Percentiles rank a stretch among this genome's conserved stretches.
These are phyloP conservation scores for Potentilla sterilis DNA, from an alignment of 306 rosid species.

Conservation along the genomic window DNA sequence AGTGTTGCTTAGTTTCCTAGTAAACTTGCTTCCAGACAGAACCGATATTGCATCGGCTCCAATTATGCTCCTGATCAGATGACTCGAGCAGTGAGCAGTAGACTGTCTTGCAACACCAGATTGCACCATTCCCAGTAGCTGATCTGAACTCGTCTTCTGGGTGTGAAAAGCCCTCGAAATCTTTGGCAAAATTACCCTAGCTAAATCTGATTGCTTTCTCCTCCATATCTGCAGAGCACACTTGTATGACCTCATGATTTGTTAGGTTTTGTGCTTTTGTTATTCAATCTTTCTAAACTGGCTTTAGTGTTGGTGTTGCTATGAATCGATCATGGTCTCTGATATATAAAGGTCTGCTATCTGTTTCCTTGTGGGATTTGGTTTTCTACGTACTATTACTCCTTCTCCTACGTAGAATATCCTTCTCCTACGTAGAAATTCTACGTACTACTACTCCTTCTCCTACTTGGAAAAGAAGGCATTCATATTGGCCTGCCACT, in stretches of 20 bases:
- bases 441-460: too few relatives aligned
- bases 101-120: conserved; percentile 21
- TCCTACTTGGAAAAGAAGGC: too few relatives aligned
- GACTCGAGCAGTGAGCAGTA: conserved; percentile 4
- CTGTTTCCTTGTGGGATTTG: too few relatives aligned
- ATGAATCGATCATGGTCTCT: too few relatives aligned
- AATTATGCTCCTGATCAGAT: conserved; percentile 34
- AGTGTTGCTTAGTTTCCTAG: conserved; percentile 13
- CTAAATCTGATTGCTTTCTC: conserved; percentile 23
- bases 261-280: too few relatives aligned
- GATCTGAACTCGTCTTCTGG: conserved; percentile 9
- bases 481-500: too few relatives aligned
- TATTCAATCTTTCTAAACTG: too few relatives aligned
- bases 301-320: too few relatives aligned
- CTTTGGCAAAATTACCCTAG: conserved; percentile 24
- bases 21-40: conserved; percentile 30
- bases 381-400: too few relatives aligned
- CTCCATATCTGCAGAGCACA: conserved; percentile 32
- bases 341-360: too few relatives aligned
- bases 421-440: too few relatives aligned
- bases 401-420: too few relatives aligned
- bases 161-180: conserved; percentile 17
- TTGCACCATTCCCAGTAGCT: conserved; percentile 26
- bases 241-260: conserved; percentile 17
- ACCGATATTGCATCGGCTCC: conserved; percentile 35